These are phyloP conservation scores for Pulicaria dysenterica DNA, from an alignment of 129 eudicot species.

Conservation along the genomic window DNA sequence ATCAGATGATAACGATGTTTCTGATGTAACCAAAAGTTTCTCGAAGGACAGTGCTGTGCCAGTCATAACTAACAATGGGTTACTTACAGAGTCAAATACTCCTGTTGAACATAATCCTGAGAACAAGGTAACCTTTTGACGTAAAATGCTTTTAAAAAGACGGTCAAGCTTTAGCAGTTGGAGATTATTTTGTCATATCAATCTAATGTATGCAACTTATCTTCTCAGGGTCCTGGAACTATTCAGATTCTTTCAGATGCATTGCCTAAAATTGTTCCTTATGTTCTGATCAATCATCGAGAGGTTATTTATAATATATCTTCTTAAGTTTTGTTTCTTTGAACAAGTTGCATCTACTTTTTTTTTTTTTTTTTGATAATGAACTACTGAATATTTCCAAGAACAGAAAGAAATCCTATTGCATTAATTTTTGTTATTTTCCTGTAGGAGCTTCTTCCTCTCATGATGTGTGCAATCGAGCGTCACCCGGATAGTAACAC, in stretches of 20 bases:
- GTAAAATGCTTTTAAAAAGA: background rate
- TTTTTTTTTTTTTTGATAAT: background rate
- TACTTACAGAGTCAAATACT: slow-evolving; percentile 38
- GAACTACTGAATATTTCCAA: background rate
- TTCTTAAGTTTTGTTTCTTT: slow-evolving; percentile 2
- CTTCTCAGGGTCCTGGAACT: slow-evolving; percentile 78
- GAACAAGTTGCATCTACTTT: background rate
- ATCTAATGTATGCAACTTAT: slow-evolving; percentile 30
- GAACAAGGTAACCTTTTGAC: slow-evolving; percentile 53
- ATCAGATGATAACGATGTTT: slow-evolving; percentile 43
- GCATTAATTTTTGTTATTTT: slow-evolving; percentile 31
- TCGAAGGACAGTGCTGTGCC: slow-evolving; percentile 36
- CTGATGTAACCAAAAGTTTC: slow-evolving; percentile 33
- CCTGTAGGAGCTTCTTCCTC: slow-evolving; percentile 91
- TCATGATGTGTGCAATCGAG: slow-evolving; percentile 98
- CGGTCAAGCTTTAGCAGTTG: background rate
- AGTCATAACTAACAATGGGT: slow-evolving; percentile 42
- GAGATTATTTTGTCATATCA: background rate
- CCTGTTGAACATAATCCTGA: slow-evolving; percentile 47
- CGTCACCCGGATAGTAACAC: slow-evolving; percentile 88
- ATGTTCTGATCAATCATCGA: slow-evolving; percentile 92
- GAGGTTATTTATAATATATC: slow-evolving; percentile 56
- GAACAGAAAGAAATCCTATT: background rate
- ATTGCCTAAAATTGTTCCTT: slow-evolving; percentile 95
- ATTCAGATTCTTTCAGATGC: slow-evolving; percentile 93